Percentiles rank a stretch among this genome's conserved stretches.
Evolutionary conservation across 2,329 filamentous ascomycete species (phyloP).

Genomic region (Claviceps pusilla): DNA sequence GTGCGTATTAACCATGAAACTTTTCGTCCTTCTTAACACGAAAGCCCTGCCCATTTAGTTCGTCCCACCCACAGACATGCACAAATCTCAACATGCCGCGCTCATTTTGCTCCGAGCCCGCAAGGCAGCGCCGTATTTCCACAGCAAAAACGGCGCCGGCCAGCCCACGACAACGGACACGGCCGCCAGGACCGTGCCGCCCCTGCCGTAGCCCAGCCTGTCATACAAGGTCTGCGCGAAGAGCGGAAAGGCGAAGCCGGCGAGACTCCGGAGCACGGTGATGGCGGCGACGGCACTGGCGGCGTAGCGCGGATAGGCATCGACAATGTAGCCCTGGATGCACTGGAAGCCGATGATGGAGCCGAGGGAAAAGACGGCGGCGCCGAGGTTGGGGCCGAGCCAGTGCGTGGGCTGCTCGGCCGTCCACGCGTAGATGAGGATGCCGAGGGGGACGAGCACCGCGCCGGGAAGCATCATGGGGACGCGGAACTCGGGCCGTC

Average conservation of each 20-base stretch:
- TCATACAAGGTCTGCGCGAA: constrained; percentile 33
- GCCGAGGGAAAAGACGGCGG: constrained; percentile 22
- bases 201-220: constrained; percentile 26
- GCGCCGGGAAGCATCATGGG: constrained; percentile 27
- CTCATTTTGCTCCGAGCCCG: not conserved
- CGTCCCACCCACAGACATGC: no score
- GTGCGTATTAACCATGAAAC: no score
- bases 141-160: constrained; percentile 1
- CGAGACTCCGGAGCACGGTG: constrained; percentile 30
- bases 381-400: constrained; percentile 31
- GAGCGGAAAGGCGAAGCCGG: constrained; percentile 36
- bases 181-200: constrained; percentile 27
- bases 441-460: constrained; percentile 25
- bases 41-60: no score
- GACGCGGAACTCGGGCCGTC: constrained; percentile 28
- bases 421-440: constrained; percentile 17
- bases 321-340: constrained; percentile 31
- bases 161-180: constrained; percentile 19
- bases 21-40: no score
- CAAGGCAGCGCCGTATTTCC: not conserved
- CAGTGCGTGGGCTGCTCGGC: constrained; percentile 25
- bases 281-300: constrained; percentile 30
- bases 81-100: not conserved
- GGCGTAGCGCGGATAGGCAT: constrained; percentile 30
- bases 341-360: constrained; percentile 27